Evolutionary conservation across 1,284 basidiomycete species (phyloP).

Genomic region (Rhodotorula sp.): DNA sequence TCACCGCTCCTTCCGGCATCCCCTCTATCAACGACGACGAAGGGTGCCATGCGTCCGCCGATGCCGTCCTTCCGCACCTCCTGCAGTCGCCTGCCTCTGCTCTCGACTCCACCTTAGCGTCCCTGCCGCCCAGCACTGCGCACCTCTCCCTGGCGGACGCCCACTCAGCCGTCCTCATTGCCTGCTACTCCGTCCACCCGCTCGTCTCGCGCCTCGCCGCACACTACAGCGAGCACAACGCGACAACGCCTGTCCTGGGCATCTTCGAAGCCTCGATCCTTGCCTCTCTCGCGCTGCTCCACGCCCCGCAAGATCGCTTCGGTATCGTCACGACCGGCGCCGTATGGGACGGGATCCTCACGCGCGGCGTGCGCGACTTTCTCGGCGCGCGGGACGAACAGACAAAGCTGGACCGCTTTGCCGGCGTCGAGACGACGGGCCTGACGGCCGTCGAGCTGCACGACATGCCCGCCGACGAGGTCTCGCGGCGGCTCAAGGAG

Average conservation of each 20-base stretch:
- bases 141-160: conserved; percentile 13
- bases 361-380: conserved; percentile 48
- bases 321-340: conserved; percentile 59
- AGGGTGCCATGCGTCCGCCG: conserved; percentile 54
- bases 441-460: conserved; percentile 57
- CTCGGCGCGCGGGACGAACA: conserved; percentile 40
- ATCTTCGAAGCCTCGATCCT: conserved; percentile 58
- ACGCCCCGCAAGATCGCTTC: conserved; percentile 43
- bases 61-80: conserved; percentile 43
- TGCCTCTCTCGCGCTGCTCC: conserved; percentile 47
- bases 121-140: not conserved
- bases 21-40: conserved; percentile 55
- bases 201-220: conserved; percentile 54
- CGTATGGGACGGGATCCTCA: conserved; percentile 56
- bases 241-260: conserved; percentile 51
- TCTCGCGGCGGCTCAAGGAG: conserved; percentile 50
- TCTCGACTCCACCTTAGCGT: not conserved
- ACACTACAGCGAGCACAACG: conserved; percentile 27
- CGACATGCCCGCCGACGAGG: conserved; percentile 49
- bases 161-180: conserved; percentile 55
- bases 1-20: conserved; percentile 55
- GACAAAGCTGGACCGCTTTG: conserved; percentile 44
- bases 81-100: not conserved
- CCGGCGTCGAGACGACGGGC: conserved; percentile 57
- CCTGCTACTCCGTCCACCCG: conserved; percentile 60